These are phyloP conservation scores for Colletotrichum chrysophilum DNA, from an alignment of 2,329 filamentous ascomycete species.

Conservation along the genomic window DNA sequence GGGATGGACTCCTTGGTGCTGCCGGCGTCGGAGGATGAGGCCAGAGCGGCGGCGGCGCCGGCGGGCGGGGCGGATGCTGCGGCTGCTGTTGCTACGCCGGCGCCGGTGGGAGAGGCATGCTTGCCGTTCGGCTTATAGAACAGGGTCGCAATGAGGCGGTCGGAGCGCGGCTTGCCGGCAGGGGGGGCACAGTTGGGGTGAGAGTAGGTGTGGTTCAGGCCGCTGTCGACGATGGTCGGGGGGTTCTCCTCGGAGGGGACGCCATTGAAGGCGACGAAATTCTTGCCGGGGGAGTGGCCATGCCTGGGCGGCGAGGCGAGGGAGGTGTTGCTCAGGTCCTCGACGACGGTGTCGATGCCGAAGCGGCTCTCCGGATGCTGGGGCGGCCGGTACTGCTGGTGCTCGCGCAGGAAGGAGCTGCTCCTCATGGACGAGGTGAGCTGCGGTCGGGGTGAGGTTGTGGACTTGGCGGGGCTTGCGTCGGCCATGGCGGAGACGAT, in stretches of 20 bases:
- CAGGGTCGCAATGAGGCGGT: constrained; percentile 65
- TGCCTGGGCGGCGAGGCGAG: constrained; percentile 35
- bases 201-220: constrained; percentile 65
- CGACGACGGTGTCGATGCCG: constrained; percentile 70
- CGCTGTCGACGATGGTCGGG: constrained; percentile 65
- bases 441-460: constrained; percentile 48
- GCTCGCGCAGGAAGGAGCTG: constrained; percentile 66
- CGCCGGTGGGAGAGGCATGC: background rate
- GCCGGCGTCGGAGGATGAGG: constrained; percentile 30
- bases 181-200: constrained; percentile 67
- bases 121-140: constrained; percentile 60
- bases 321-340: constrained; percentile 50
- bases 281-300: constrained; percentile 26
- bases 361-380: constrained; percentile 59
- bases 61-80: background rate
- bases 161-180: constrained; percentile 46
- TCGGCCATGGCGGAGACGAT: constrained; percentile 34
- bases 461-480: constrained; percentile 32
- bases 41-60: background rate
- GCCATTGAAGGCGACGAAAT: constrained; percentile 60
- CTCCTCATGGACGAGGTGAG: constrained; percentile 58
- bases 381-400: constrained; percentile 67
- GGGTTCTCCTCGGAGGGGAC: constrained; percentile 65
- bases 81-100: background rate
- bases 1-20: constrained; percentile 43